Evolutionary conservation across 1,284 basidiomycete species (phyloP), one percentile per base, ranked within the genome.

Genomic region (Pseudozyma sp.): DNA sequence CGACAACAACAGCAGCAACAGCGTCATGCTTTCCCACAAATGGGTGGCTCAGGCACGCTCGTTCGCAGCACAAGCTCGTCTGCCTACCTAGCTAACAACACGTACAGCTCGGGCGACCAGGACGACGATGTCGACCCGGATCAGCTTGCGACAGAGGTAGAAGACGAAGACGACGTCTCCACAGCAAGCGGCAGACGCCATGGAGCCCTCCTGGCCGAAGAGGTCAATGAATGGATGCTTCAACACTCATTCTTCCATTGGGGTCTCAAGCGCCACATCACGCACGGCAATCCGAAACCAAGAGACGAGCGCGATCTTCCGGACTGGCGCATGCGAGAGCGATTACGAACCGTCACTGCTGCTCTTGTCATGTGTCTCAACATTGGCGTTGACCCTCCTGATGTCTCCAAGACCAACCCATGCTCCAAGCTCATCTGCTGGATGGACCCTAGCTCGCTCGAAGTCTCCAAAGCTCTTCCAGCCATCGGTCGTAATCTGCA

Each of bases 321-420:
- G 88, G 82, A 89, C 89, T 80, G 88, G 89, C 62, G 85, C 49
- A 82, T 97, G 95, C 94, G 90, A 92, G 76, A 89, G 91, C 16
- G 92, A 90, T 70, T 93, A 92, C 84, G 85, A 16, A 98, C 95
- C 0, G 91, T 93, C 31, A 92, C 94, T 49, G 96, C 94, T 1
- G 93, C 93, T 0, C 89, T 99, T n/a, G 93, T 97, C 14, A 89
- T 98, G 71, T 99, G 96, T 83, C 88, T 99, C 48, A 98, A 99
- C 86, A 93, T 99, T 82, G 95, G 97, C 60, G 94, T 97, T 45
- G 96, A 99, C 83, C 96, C 96, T 16, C 96, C 96, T 63, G 96
- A 99, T 83, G 89, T 97, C 52, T 92, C 97, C 86, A 99, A 98
- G 88, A 98, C 97, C 10, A 93, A 92, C 76, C 97, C 96, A 1